Conservation (phyloP, 768 basidiomycete genomes). For the Boletellus ananiceps region DNA sequence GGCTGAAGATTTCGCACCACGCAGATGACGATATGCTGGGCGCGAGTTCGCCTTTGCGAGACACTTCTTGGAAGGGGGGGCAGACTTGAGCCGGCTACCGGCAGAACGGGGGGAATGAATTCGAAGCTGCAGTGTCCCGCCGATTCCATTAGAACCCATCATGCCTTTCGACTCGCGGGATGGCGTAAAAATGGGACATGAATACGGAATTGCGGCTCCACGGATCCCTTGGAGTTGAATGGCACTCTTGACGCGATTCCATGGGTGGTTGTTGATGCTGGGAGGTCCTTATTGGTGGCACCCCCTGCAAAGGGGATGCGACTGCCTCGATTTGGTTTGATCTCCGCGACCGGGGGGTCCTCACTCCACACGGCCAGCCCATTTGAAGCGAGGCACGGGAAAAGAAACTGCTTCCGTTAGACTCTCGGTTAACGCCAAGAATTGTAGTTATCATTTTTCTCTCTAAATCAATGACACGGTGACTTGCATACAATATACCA, state of each 20-base stretch:
- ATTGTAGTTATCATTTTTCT: conserved; percentile 2
- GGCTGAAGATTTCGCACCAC: not conserved
- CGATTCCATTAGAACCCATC: not conserved
- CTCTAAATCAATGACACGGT: not conserved
- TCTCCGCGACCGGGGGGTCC: conserved; percentile 26
- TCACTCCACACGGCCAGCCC: conserved; percentile 6
- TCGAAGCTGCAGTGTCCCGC: not conserved
- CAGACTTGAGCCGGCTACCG: not conserved
- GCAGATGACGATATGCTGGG: not conserved
- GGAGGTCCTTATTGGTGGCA: not conserved
- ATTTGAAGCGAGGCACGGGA: conserved; percentile 10
- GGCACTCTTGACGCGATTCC: conserved; percentile 1
- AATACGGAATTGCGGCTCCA: conserved; percentile 12
- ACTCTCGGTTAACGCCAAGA: conserved; percentile 19
- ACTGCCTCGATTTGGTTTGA: conserved; percentile 18
- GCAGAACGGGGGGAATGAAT: conserved; percentile 1
- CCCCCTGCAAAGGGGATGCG: conserved; percentile 1
- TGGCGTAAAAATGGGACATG: conserved; percentile 1
- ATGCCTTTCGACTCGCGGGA: not conserved
- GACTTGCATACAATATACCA: conserved; percentile 16
- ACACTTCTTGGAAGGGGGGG: not conserved
- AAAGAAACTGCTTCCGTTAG: conserved; percentile 28
- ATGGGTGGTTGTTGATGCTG: conserved; percentile 3
- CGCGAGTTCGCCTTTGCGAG: not conserved
- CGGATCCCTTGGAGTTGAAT: conserved; percentile 24